These are phyloP conservation scores for Volvariella volvacea DNA, from an alignment of 1,284 basidiomycete genomes.

Conservation along the genomic window DNA sequence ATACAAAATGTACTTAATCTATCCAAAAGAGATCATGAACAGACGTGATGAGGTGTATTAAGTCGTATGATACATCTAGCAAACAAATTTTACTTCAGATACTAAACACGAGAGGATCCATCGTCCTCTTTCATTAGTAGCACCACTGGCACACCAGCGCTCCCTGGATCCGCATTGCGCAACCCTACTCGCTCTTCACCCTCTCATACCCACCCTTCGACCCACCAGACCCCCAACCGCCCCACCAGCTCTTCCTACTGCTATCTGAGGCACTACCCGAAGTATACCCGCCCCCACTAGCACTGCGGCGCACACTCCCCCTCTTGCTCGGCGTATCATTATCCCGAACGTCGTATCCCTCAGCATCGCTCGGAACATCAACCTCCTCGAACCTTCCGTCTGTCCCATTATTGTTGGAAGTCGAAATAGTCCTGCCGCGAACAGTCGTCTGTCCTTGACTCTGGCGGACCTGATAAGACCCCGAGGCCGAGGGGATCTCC, in stretches of 20 bases:
- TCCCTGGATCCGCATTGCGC: too few species aligned
- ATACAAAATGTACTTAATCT: too few species aligned
- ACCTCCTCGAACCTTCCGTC: constrained; percentile 52
- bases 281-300: constrained; percentile 7
- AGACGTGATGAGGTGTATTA: too few species aligned
- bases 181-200: constrained; percentile 29
- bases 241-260: constrained; percentile 25
- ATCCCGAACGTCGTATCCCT: constrained; percentile 43
- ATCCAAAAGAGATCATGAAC: too few species aligned
- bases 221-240: constrained; percentile 31
- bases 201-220: constrained; percentile 30
- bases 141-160: too few species aligned
- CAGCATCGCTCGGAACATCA: constrained; percentile 58
- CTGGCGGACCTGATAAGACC: constrained; percentile 23
- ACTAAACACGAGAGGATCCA: too few species aligned
- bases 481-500: constrained; percentile 25
- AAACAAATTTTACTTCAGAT: too few species aligned
- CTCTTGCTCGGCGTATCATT: constrained; percentile 13
- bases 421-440: constrained; percentile 33
- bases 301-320: constrained; percentile 10
- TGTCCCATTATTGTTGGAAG: constrained; percentile 13
- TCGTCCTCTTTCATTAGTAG: too few species aligned
- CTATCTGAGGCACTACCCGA: background rate
- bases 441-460: constrained; percentile 34
- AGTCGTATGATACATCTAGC: too few species aligned